Evolutionary conservation across 805 yeast species (phyloP).

Genomic region (Candida vartiovaarae): DNA sequence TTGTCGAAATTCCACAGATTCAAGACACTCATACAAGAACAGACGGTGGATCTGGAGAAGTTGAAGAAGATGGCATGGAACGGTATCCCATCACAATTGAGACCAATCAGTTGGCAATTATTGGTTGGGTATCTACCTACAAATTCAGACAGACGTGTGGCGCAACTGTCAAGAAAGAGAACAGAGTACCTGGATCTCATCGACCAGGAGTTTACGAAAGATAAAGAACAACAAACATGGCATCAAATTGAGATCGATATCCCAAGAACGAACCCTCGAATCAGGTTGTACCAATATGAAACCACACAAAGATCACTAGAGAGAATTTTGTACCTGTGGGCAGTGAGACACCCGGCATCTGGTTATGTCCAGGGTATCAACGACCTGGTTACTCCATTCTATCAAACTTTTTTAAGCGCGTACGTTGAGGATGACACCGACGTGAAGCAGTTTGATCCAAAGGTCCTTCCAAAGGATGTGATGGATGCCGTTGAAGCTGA

Average conservation of each 20-base stretch:
- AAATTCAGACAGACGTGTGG: slow-evolving; percentile 65
- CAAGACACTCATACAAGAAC: slow-evolving; percentile 47
- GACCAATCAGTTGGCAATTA: slow-evolving; percentile 87
- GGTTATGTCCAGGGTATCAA: slow-evolving; percentile 98
- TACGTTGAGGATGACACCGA: slow-evolving; percentile 44
- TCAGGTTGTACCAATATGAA: slow-evolving; percentile 60
- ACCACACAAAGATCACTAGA: slow-evolving; percentile 76
- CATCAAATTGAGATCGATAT: slow-evolving; percentile 95
- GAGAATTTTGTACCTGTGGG: slow-evolving; percentile 84
- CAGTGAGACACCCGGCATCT: slow-evolving; percentile 93
- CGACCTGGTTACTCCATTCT: slow-evolving; percentile 89
- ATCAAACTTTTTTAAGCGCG: slow-evolving; percentile 71
- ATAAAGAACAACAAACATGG: slow-evolving; percentile 75
- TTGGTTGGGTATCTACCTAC: slow-evolving; percentile 87
- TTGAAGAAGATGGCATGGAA: slow-evolving; percentile 85
- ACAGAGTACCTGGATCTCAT: slow-evolving; percentile 79
- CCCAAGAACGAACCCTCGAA: slow-evolving; percentile 86
- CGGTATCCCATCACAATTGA: slow-evolving; percentile 76
- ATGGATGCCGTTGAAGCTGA: slow-evolving; percentile 82
- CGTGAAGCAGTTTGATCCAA: slow-evolving; percentile 59
- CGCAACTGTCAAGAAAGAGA: slow-evolving; percentile 70
- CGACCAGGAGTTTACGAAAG: slow-evolving; percentile 47
- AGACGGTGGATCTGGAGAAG: slow-evolving; percentile 55
- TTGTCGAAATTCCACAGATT: slow-evolving; percentile 61
- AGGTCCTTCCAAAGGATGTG: slow-evolving; percentile 48